A percentile compares a stretch with the other conserved stretches of the same genome.
Conservation (phyloP, 176 grass and related monocot genomes). For the Eragrostis nindensis region DNA sequence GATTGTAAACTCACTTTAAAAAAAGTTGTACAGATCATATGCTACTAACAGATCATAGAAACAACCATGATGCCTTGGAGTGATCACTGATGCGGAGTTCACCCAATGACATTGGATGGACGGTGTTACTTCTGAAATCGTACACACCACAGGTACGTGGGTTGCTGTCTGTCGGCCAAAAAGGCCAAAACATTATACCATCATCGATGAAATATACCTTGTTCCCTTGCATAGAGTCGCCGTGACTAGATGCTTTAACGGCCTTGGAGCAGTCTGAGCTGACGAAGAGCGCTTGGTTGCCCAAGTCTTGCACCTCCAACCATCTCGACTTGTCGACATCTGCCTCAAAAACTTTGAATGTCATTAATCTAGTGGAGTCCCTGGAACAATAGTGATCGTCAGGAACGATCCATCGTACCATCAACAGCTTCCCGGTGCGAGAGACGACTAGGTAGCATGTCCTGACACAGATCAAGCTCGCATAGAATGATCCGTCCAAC, state of each 20-base stretch:
- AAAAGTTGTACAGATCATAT: neutral
- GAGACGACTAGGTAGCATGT: neutral
- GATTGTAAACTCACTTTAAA: no score
- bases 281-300: neutral
- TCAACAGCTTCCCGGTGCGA: neutral
- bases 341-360: neutral
- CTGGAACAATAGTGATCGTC: no score
- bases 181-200: neutral
- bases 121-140: neutral
- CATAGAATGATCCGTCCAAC: neutral
- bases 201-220: neutral
- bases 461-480: no score
- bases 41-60: neutral
- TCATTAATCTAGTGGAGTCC: neutral
- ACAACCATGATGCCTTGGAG: neutral
- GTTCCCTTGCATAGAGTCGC: neutral
- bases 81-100: neutral
- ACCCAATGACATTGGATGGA: neutral
- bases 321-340: neutral
- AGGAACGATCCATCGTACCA: neutral
- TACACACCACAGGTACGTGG: neutral
- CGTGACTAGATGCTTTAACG: neutral
- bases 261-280: neutral
- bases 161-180: neutral
- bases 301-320: neutral